A percentile compares a stretch with the other conserved stretches of the same genome.
These are phyloP conservation scores for Geotrichum bryndzae DNA, from an alignment of 1,139 yeast genomes.

Conservation along the genomic window DNA sequence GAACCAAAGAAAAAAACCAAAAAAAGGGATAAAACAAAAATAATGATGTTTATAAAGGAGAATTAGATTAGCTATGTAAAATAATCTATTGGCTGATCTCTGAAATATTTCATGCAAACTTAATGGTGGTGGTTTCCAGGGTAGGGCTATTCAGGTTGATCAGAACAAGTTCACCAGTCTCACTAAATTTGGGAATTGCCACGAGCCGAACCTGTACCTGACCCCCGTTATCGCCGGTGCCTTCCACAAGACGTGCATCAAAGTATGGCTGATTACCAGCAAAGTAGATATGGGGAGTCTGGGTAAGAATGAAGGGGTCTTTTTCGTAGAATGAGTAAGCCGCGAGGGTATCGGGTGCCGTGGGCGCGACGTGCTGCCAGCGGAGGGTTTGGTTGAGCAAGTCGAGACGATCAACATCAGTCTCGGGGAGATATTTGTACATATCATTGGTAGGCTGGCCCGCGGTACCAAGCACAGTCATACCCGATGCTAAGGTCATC, in stretches of 20 bases:
- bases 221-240: slow-evolving; percentile 34
- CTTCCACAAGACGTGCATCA: slow-evolving; percentile 39
- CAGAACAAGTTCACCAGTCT: slow-evolving; percentile 62
- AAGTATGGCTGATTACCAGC: slow-evolving; percentile 75
- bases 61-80: background rate
- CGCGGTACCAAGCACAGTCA: slow-evolving; percentile 61
- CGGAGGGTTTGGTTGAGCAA: slow-evolving; percentile 62
- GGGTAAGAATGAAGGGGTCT: slow-evolving; percentile 76
- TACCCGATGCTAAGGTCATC: slow-evolving; percentile 47
- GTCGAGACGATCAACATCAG: slow-evolving; percentile 38
- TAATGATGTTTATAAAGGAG: too few species aligned
- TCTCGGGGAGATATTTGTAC: slow-evolving; percentile 47
- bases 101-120: background rate
- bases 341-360: slow-evolving; percentile 90
- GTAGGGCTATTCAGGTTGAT: slow-evolving; percentile 46
- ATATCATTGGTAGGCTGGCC: slow-evolving; percentile 86
- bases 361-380: slow-evolving; percentile 89
- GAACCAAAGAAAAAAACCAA: too few species aligned
- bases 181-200: slow-evolving; percentile 64
- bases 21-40: too few species aligned
- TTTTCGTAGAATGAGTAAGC: slow-evolving; percentile 75
- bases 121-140: slow-evolving; percentile 12
- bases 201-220: slow-evolving; percentile 45
- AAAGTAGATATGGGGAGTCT: slow-evolving; percentile 80
- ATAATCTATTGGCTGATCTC: background rate